Base-by-base conservation (phyloP, 78 protist genomes). In the Speleostelium caveatum region DNA sequence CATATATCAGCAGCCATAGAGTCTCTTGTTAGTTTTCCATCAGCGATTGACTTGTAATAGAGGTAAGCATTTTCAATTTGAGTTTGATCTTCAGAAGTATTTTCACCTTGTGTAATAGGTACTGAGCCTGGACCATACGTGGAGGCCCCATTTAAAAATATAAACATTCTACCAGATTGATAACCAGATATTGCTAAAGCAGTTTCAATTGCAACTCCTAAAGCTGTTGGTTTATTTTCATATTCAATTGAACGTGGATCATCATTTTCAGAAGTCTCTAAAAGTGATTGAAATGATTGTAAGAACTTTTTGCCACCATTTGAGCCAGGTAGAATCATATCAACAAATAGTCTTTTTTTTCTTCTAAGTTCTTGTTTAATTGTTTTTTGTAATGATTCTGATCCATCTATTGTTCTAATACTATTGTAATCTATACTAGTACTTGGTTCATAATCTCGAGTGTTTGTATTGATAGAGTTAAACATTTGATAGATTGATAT, bases 61-160 rank as follows among this genome's bases (percentile, higher is more conserved):
- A 59, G 51, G 21, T 42, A 36, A 2, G 77, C 78, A 24, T 65
- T 36, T 22, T 69, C 22, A 8, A 66, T 28, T 7, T n/a, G 22
- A 21, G 60, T 26, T 38, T 83, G 73, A 14, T 60, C 53, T 21
- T 83, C 91, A n/a, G 39, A 41, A 30, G 33, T 56, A 28, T 24
- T 17, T 51, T 35, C 30, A 58, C 55, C 24, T 38, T 33, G 16
- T 42, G 33, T 58, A 3, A 30, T 4, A 58, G 66, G 83, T 1
- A 83, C 26, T 36, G 91, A 10, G 45, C 91, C 91, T 0, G 79
- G 79, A 30, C 91, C 91, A 83, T 49, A 83, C 55, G 49, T 63
- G 22, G 91, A 79, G 22, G 71, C 63, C 24, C 68, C 72, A 69
- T 38, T 36, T n/a, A 83, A 41, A 59, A 59, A 83, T 22, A 69